These are phyloP conservation scores for Penicillium sp. DNA, from an alignment of 2,329 filamentous ascomycete species.

Conservation along the genomic window DNA sequence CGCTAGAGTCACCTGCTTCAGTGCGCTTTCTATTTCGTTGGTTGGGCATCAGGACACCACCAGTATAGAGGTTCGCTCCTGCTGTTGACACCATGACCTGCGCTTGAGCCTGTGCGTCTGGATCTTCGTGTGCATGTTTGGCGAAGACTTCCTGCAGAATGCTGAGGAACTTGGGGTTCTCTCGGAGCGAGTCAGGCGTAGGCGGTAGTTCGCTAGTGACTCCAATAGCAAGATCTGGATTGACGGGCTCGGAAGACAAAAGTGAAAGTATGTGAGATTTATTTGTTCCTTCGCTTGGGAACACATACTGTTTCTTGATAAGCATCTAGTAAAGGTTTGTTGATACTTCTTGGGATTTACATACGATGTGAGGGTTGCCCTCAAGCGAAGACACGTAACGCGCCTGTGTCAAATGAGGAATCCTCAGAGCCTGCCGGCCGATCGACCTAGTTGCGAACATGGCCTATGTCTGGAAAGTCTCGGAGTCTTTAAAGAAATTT, in stretches of 20 bases:
- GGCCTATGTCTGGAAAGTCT: not conserved
- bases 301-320: conserved; percentile 51
- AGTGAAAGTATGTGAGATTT: conserved; percentile 57
- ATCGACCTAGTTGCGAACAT: conserved; percentile 34
- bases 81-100: conserved; percentile 63
- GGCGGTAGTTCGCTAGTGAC: conserved; percentile 59
- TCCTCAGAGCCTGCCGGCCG: conserved; percentile 24
- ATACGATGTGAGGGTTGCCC: conserved; percentile 46
- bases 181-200: conserved; percentile 58
- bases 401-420: conserved; percentile 30
- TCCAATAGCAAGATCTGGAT: conserved; percentile 58
- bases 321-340: conserved; percentile 15
- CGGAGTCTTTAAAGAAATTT: not conserved
- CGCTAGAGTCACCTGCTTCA: conserved; percentile 51
- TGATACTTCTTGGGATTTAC: conserved; percentile 14
- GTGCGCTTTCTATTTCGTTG: conserved; percentile 40
- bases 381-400: conserved; percentile 45
- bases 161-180: conserved; percentile 60
- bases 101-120: conserved; percentile 61
- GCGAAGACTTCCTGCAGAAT: conserved; percentile 61
- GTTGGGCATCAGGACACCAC: conserved; percentile 53
- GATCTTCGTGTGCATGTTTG: conserved; percentile 59
- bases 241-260: conserved; percentile 59
- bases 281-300: conserved; percentile 47
- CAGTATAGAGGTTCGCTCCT: conserved; percentile 57